Evolutionary conservation across 805 yeast species (phyloP).

Genomic region (Cyberlindnera japonica): DNA sequence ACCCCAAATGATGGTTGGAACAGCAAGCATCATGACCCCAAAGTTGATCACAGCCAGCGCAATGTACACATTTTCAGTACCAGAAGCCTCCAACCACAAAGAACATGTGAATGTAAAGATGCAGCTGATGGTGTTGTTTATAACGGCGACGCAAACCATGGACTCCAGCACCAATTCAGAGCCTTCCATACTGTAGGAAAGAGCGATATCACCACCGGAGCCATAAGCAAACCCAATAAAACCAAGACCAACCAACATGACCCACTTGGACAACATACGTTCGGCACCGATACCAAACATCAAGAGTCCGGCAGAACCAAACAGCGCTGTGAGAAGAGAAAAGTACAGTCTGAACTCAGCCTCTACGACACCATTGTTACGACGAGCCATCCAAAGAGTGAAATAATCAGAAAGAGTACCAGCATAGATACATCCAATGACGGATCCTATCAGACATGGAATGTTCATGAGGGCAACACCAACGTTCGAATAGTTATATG

Average conservation of each 20-base stretch:
- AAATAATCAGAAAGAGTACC: slow-evolving; percentile 58
- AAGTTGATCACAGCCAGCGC: slow-evolving; percentile 59
- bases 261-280: slow-evolving; percentile 47
- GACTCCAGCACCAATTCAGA: slow-evolving; percentile 69
- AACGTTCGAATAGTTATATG: slow-evolving; percentile 60
- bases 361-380: slow-evolving; percentile 58
- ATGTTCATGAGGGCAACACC: slow-evolving; percentile 76
- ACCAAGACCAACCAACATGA: slow-evolving; percentile 57
- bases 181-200: slow-evolving; percentile 65
- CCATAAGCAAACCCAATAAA: slow-evolving; percentile 69
- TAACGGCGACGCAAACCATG: slow-evolving; percentile 64
- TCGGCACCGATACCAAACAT: slow-evolving; percentile 67
- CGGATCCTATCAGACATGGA: slow-evolving; percentile 64
- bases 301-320: slow-evolving; percentile 59
- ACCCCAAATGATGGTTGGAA: slow-evolving; percentile 60
- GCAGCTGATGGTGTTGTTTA: slow-evolving; percentile 62
- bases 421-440: slow-evolving; percentile 63
- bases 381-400: slow-evolving; percentile 57
- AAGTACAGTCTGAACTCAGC: slow-evolving; percentile 64
- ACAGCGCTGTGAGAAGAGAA: slow-evolving; percentile 49
- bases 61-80: slow-evolving; percentile 56
- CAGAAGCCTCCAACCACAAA: slow-evolving; percentile 52
- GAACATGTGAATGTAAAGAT: slow-evolving; percentile 65
- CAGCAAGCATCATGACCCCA: slow-evolving; percentile 50
- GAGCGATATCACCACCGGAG: slow-evolving; percentile 66